Conservation (phyloP, 169 alveolate species). For the Plasmodium knowlesi region DNA sequence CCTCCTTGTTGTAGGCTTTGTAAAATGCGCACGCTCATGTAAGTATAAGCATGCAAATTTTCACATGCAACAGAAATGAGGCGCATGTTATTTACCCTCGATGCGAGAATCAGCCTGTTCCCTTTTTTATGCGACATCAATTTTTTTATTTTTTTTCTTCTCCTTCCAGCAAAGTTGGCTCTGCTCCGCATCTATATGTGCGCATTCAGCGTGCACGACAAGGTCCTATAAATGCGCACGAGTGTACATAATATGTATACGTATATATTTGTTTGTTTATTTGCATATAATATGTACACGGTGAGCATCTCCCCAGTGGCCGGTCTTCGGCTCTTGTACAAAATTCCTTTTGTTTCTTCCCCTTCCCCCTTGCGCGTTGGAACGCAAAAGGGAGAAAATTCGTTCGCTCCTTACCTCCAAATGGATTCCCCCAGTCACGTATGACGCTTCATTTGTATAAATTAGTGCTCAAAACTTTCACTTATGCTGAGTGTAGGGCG, state of each 20-base stretch:
- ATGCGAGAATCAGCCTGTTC: conserved; percentile 9
- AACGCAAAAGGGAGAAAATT: background rate
- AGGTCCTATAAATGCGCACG: background rate
- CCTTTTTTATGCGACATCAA: conserved; percentile 64
- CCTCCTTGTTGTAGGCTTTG: background rate
- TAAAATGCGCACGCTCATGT: background rate
- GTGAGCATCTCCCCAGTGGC: background rate
- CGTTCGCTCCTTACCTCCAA: background rate
- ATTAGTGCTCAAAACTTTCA: background rate
- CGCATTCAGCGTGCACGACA: background rate
- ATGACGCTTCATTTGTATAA: background rate
- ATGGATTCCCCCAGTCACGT: background rate
- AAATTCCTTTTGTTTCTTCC: background rate
- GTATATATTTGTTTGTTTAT: background rate
- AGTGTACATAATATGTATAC: background rate
- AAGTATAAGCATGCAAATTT: background rate
- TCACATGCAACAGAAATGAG: background rate
- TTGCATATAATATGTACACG: background rate
- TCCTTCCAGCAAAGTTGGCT: background rate
- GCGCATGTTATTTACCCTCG: background rate
- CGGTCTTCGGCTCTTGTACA: background rate
- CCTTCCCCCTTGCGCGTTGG: background rate
- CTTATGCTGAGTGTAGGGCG: background rate
- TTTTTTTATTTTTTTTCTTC: conserved; percentile 28
- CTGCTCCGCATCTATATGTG: background rate